phyloP scores from a whole-genome alignment of 129 eudicot species.

The Logfia minima region DNA sequence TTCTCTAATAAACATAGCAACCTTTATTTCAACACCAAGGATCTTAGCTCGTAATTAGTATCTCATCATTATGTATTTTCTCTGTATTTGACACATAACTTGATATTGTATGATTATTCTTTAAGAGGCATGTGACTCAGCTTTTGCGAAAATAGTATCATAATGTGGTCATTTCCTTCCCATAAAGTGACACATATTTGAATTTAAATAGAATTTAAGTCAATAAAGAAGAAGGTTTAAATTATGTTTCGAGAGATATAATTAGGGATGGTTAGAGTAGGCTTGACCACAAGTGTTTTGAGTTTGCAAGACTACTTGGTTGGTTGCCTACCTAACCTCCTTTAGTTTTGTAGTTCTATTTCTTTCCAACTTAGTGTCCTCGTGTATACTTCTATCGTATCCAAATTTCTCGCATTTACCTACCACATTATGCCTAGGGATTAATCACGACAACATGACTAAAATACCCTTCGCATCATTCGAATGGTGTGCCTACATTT shows the following conservation, averaged over 20 bases:
- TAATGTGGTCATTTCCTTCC: not conserved
- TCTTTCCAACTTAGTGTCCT: slow-evolving; percentile 2
- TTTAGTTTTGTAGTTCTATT: slow-evolving; percentile 23
- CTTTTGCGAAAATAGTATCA: not conserved
- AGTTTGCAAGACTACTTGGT: slow-evolving; percentile 10
- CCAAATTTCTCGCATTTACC: not conserved
- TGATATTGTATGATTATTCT: not conserved
- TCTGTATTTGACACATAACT: slow-evolving; percentile 6
- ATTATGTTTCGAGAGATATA: not conserved
- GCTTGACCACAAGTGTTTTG: slow-evolving; percentile 38
- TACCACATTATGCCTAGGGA: not conserved
- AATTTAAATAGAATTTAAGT: not conserved
- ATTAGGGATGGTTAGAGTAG: slow-evolving; percentile 41
- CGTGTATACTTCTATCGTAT: slow-evolving; percentile 10
- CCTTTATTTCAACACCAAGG: slow-evolving; percentile 56
- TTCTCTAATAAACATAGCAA: slow-evolving; percentile 43
- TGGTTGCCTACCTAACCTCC: slow-evolving; percentile 34
- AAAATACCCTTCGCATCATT: not conserved
- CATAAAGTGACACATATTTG: not conserved
- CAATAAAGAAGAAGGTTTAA: not conserved
- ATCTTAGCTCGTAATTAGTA: slow-evolving; percentile 21
- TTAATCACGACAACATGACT: not conserved
- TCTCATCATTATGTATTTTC: not conserved
- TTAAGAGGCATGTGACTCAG: not conserved
- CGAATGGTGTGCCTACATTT: not conserved